Conservation (phyloP, 495 filamentous ascomycete genomes). For the Talaromyces liani region DNA sequence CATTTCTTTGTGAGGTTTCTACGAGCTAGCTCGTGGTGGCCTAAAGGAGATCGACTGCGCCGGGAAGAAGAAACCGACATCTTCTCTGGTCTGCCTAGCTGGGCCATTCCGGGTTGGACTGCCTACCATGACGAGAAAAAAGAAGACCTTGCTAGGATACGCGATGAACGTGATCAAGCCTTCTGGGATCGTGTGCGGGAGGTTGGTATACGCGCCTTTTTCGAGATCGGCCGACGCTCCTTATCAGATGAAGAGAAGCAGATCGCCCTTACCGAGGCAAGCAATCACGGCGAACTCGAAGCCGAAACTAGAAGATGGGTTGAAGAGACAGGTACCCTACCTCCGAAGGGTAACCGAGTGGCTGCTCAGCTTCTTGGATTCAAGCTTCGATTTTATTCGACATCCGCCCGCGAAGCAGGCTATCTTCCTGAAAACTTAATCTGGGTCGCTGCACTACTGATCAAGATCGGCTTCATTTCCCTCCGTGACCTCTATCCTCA, state of each 20-base stretch:
- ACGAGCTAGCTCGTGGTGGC: slow-evolving; percentile 95
- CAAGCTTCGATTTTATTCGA: slow-evolving; percentile 92
- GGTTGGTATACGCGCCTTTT: slow-evolving; percentile 75
- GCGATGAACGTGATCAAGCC: slow-evolving; percentile 55
- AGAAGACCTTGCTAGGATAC: slow-evolving; percentile 34
- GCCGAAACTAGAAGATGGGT: slow-evolving; percentile 63
- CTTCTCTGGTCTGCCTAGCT: slow-evolving; percentile 59
- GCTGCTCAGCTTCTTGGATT: slow-evolving; percentile 95
- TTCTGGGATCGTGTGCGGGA: slow-evolving; percentile 81
- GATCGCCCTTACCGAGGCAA: slow-evolving; percentile 35
- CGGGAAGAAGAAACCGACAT: slow-evolving; percentile 23
- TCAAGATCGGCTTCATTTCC: slow-evolving; percentile 98
- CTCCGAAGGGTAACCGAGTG: slow-evolving; percentile 77
- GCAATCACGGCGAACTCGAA: slow-evolving; percentile 29
- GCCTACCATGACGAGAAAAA: slow-evolving; percentile 62
- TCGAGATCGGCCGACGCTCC: slow-evolving; percentile 66
- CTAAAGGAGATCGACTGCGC: slow-evolving; percentile 44
- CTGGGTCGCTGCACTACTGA: slow-evolving; percentile 80
- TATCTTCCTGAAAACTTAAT: slow-evolving; percentile 82
- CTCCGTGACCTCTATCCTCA: slow-evolving; percentile 88
- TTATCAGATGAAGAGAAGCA: slow-evolving; percentile 42
- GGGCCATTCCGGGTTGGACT: slow-evolving; percentile 68
- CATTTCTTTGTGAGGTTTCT: slow-evolving; percentile 90
- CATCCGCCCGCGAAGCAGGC: slow-evolving; percentile 61
- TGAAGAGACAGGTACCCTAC: slow-evolving; percentile 66